phyloP scores from a whole-genome alignment of 139 green algal species.

The Astrephomene gubernaculifera region DNA sequence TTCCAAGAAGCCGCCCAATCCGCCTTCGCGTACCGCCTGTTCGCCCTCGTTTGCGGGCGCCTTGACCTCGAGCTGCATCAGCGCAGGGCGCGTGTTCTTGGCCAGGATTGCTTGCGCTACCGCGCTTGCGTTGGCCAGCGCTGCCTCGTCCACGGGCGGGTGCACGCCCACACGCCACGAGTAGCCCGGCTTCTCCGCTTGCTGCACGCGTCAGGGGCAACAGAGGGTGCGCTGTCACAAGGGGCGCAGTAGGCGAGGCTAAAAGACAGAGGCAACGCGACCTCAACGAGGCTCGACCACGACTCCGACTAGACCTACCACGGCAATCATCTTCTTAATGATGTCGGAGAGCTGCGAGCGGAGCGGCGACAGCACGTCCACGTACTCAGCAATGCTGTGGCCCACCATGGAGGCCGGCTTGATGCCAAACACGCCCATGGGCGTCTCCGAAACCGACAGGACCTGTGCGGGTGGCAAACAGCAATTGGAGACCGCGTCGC shows the following conservation, averaged over 20 bases:
- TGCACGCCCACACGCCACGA: conserved; percentile 47
- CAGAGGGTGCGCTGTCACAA: neutral
- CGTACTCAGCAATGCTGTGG: conserved; percentile 37
- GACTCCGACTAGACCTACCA: conserved; percentile 16
- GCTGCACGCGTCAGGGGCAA: neutral
- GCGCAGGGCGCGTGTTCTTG: conserved; percentile 44
- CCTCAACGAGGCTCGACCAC: too few species aligned
- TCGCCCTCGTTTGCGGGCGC: conserved; percentile 35
- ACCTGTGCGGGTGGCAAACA: conserved; percentile 26
- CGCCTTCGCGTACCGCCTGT: neutral
- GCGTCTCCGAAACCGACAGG: conserved; percentile 21
- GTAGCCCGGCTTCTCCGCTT: conserved; percentile 38
- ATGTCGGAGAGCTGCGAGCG: conserved; percentile 10
- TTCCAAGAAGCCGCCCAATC: too few species aligned
- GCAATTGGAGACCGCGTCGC: too few species aligned
- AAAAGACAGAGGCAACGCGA: too few species aligned
- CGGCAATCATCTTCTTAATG: conserved; percentile 33
- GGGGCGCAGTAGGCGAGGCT: too few species aligned
- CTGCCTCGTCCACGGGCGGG: conserved; percentile 42
- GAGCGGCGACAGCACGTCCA: conserved; percentile 35
- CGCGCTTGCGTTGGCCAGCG: conserved; percentile 31
- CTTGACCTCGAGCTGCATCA: conserved; percentile 41
- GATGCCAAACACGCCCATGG: conserved; percentile 49
- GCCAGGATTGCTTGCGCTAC: conserved; percentile 35
- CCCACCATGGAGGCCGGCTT: conserved; percentile 33